Base-by-base conservation (phyloP, 345 rosid genomes). In the Murraya koenigii region DNA sequence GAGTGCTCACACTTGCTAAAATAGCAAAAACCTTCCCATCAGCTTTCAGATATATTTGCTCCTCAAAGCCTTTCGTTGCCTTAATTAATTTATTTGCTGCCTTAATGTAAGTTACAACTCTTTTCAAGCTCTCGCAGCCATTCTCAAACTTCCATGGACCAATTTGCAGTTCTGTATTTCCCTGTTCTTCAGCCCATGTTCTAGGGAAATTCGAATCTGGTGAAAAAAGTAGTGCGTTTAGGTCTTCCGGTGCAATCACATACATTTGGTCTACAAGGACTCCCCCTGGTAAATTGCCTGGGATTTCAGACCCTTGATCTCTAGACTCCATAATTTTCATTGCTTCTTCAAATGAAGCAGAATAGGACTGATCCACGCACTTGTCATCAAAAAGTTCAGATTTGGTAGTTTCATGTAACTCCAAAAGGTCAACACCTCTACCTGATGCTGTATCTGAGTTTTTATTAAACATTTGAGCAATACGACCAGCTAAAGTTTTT, bases 11-110 rank as follows among this genome's bases (percentile, higher is more conserved):
- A 75, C 82, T 80, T 5, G 86, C 83, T 13, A 91, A 80, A 80
- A 96, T 85, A 59, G 87, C 83, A 81, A 88, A 96, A 77, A 59
- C 80, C 80, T 92, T 92, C 78, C 97, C 97, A 25, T 91, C 91
- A 8, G 91, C 98, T 84, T 89, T 94, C 75, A 91, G 80, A 79
- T 92, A 92, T 47, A 83, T 58, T 62, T 96, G 99, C 68, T 94
- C 99, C 86, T 96, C 99, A 64, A 84, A 86, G 78, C 89, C 92
- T 85, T 89, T 96, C 56, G 90, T 88, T 26, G 99, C 99, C 83
- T 87, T 94, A 61, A 93, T 84, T 83, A 96, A 82, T 82, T 85
- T 96, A 30, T 87, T 86, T 36, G 98, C 84, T 22, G 98, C 95
- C 89, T 89, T 96, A 64, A 96, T 72, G 76, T 91, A 93, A 73